These are phyloP conservation scores for Celoporthe dispersa DNA, from an alignment of 2,329 filamentous ascomycete genomes.

Conservation along the genomic window DNA sequence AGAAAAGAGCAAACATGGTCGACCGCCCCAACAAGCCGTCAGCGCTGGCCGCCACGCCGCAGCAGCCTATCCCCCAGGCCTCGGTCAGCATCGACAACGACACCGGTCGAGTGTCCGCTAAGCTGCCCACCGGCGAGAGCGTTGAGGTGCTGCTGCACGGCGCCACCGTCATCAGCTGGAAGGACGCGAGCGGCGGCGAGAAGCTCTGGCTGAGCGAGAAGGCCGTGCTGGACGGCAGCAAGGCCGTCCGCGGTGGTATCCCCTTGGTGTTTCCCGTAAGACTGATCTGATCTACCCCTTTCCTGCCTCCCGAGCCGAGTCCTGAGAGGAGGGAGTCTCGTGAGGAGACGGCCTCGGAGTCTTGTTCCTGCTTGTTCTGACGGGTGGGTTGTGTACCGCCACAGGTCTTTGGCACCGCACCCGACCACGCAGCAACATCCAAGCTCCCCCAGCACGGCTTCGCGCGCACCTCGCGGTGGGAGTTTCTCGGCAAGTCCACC, in stretches of 20 bases:
- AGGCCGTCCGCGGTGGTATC: conserved; percentile 89
- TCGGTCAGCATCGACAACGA: conserved; percentile 75
- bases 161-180: conserved; percentile 93
- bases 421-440: conserved; percentile 75
- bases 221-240: conserved; percentile 82
- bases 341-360: background rate
- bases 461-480: conserved; percentile 87
- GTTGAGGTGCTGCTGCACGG: conserved; percentile 87
- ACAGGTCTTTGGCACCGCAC: conserved; percentile 86
- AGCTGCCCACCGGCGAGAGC: conserved; percentile 83
- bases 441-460: conserved; percentile 92
- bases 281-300: conserved; percentile 51
- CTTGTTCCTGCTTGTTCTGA: background rate
- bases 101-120: conserved; percentile 75
- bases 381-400: background rate
- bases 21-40: conserved; percentile 85
- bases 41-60: conserved; percentile 74
- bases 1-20: conserved; percentile 59
- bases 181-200: conserved; percentile 76
- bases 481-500: conserved; percentile 89
- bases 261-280: conserved; percentile 90
- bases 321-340: too few relatives aligned
- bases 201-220: conserved; percentile 85
- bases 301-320: conserved; percentile 10
- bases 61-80: conserved; percentile 70